Base-by-base conservation (phyloP, 176 grass and related monocot genomes). In the maize (Zea mays) region DNA sequence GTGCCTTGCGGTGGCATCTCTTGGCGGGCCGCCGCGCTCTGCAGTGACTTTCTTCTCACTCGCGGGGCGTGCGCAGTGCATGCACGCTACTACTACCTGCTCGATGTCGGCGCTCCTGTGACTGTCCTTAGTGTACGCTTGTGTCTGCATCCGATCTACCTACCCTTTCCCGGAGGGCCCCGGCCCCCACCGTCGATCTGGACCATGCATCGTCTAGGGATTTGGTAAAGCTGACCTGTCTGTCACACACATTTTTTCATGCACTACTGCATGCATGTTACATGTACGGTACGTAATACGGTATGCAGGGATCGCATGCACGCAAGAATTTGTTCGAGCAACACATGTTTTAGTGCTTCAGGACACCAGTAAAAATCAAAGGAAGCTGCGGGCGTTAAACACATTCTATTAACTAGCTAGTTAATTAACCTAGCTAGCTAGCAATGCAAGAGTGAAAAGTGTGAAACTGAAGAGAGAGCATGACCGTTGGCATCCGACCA, bases 401-500 rank as follows among this genome's bases (percentile, higher is more conserved):
- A 27, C 27, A 27, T 69, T 47, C 19, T 69, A 27, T 13, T 68
- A 1, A 13, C 49, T 58, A 44, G 71, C 21, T 50, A 54, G 17
- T 40, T 51, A 62, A 33, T 69, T 61, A 45, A 15, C 70, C 10
- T 64, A 51, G 2, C 16, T 73, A 72, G 50, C n/a, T 20, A 21
- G 7, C 52, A 27, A 27, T 27, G 27, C 27, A 27, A 27, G n/a
- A n/a, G n/a, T 8, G 20, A 6, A 2, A 20, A 41, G 44, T 42
- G 27, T 69, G 65, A 79, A 72, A 79, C 38, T 12, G 16, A 27
- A 63, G 37, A 27, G 43, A 27, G 16, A 74, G 52, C 69, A 88
- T 51, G 81, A 80, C 86, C 86, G 86, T 88, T 88, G 81, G 69
- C 81, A 35, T 88, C 70, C 55, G 46, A 38, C 62, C 75, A 88